These are phyloP conservation scores for Mrakiaceae sp. DNA, from an alignment of 1,284 basidiomycete genomes.

Conservation along the genomic window DNA sequence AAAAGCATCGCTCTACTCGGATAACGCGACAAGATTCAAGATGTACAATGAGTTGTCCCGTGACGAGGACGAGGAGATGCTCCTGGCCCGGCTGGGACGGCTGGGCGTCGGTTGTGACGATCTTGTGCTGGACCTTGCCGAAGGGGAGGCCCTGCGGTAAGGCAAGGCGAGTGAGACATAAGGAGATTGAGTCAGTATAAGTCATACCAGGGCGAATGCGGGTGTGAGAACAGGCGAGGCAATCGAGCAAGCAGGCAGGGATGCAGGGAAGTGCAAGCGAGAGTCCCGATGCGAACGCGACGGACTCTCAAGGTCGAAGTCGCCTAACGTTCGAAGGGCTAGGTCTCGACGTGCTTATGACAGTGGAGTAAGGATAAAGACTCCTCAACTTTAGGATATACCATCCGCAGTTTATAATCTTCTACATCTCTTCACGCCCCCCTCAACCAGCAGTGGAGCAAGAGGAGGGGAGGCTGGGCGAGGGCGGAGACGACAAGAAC, in stretches of 20 bases:
- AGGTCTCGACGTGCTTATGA: too few relatives aligned
- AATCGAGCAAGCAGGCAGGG: background rate
- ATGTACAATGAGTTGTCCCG: slow-evolving; percentile 65
- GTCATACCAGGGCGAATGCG: too few relatives aligned
- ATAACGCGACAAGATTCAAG: background rate
- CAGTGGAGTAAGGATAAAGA: too few relatives aligned
- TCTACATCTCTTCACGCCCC: too few relatives aligned
- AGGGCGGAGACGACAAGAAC: background rate
- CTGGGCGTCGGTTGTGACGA: slow-evolving; percentile 79
- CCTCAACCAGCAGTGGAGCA: background rate
- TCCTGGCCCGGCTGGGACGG: slow-evolving; percentile 56
- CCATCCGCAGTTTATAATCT: background rate
- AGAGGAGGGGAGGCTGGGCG: background rate
- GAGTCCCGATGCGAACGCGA: too few relatives aligned
- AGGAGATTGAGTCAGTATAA: background rate
- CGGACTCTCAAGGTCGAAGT: too few relatives aligned
- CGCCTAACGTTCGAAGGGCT: too few relatives aligned
- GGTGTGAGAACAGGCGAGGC: background rate
- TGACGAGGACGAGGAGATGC: slow-evolving; percentile 75
- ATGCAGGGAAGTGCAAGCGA: background rate
- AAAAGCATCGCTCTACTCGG: background rate
- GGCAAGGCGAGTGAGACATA: slow-evolving; percentile 12
- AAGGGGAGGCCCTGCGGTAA: slow-evolving; percentile 62
- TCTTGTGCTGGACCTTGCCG: slow-evolving; percentile 64
- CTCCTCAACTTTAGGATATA: background rate